Evolutionary conservation across 1,284 basidiomycete species (phyloP).

Genomic region (Cryptococcus deneoformans): DNA sequence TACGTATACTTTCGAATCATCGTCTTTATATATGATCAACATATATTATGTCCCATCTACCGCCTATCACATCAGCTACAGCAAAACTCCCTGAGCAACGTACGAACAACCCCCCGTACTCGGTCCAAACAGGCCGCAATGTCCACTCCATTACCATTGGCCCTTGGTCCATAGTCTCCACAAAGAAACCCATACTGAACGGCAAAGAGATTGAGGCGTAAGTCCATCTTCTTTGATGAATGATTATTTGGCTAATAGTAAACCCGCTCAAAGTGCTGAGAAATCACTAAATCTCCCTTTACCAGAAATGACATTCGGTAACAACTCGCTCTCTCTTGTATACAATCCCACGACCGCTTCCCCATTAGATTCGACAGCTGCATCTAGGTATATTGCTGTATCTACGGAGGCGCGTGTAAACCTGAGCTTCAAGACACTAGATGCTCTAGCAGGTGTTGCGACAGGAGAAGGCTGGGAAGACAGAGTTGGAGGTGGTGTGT

Average conservation of each 20-base stretch:
- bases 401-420: conserved; percentile 63
- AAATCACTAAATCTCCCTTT: conserved; percentile 76
- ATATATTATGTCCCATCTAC: no score
- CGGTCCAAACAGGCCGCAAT: conserved; percentile 6
- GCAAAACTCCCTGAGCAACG: no score
- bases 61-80: no score
- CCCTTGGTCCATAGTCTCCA: conserved; percentile 45
- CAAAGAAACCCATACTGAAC: conserved; percentile 52
- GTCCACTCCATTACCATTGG: conserved; percentile 40
- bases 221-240: conserved; percentile 12
- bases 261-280: conserved; percentile 55
- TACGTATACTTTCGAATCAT: no score
- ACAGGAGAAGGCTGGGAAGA: conserved; percentile 65
- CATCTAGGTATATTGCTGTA: no score
- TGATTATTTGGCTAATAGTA: background rate
- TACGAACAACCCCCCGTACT: conserved; percentile 2
- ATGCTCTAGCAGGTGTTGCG: conserved; percentile 71
- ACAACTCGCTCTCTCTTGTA: conserved; percentile 67
- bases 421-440: conserved; percentile 66
- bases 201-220: conserved; percentile 53
- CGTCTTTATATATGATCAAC: no score
- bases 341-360: conserved; percentile 29
- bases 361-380: conserved; percentile 15
- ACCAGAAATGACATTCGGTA: conserved; percentile 97
- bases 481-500: conserved; percentile 80